phyloP scores from a whole-genome alignment of 2,329 filamentous ascomycete genomes.

The Lachnellula occidentalis region DNA sequence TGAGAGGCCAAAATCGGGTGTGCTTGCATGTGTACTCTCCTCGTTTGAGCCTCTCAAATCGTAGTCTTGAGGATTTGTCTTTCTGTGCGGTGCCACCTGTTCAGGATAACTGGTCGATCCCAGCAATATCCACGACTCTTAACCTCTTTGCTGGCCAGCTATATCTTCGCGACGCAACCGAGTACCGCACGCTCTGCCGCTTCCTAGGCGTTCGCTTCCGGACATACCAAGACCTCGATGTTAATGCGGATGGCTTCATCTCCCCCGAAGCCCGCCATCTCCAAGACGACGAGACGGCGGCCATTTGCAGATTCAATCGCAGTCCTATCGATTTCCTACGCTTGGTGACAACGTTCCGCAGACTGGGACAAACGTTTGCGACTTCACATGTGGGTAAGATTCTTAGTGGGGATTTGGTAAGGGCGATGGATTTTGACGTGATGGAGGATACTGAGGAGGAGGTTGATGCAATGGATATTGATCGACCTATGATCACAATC shows the following conservation, averaged over 20 bases:
- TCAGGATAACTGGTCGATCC: conserved; percentile 15
- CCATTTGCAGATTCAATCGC: conserved; percentile 28
- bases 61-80: conserved; percentile 40
- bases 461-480: conserved; percentile 9
- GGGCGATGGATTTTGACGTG: conserved; percentile 1
- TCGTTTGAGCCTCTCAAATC: conserved; percentile 34
- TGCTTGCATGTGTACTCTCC: conserved; percentile 48
- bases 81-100: conserved; percentile 38
- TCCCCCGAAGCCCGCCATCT: conserved; percentile 1
- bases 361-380: conserved; percentile 35
- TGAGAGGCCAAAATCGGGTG: conserved; percentile 34
- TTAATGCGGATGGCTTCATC: conserved; percentile 34
- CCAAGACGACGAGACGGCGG: conserved; percentile 2
- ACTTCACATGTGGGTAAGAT: conserved; percentile 42
- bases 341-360: conserved; percentile 31
- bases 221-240: conserved; percentile 4
- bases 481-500: conserved; percentile 1
- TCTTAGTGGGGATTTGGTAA: conserved; percentile 33
- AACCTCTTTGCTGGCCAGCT: conserved; percentile 65
- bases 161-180: conserved; percentile 48
- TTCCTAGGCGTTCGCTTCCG: conserved; percentile 44
- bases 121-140: conserved; percentile 38
- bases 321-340: conserved; percentile 40
- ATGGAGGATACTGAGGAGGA: conserved; percentile 1
- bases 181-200: conserved; percentile 49